Evolutionary conservation across 805 yeast genomes (phyloP).

Genomic region (Metschnikowia cubensis): DNA sequence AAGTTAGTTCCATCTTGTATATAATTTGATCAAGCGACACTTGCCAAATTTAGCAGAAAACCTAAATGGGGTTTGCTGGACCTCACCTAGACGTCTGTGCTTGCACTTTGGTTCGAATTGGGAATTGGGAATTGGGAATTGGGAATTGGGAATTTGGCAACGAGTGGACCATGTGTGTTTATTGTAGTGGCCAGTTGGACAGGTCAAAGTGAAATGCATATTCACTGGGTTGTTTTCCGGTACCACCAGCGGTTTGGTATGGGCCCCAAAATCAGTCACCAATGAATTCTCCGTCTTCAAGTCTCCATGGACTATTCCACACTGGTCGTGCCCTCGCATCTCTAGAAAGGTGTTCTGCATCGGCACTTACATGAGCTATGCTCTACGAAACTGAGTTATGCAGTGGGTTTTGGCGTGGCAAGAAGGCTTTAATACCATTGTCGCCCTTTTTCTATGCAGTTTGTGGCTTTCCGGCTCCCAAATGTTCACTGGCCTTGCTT

Average conservation of each 20-base stretch:
- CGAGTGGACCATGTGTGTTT: too few species aligned
- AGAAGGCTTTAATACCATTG: constrained; percentile 56
- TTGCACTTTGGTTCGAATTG: too few species aligned
- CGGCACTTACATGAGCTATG: constrained; percentile 32
- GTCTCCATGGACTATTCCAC: constrained; percentile 78
- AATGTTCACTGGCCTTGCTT: constrained; percentile 62
- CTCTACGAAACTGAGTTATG: constrained; percentile 26
- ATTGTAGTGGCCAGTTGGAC: constrained; percentile 73
- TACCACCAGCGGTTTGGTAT: constrained; percentile 70
- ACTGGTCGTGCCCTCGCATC: constrained; percentile 55
- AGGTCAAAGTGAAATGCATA: constrained; percentile 91
- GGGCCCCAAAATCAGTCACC: constrained; percentile 81
- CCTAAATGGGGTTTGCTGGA: too few species aligned
- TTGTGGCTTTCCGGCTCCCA: constrained; percentile 66
- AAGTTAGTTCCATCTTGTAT: too few species aligned
- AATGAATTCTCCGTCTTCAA: constrained; percentile 85
- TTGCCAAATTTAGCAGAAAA: too few species aligned
- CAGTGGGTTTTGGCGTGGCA: too few species aligned
- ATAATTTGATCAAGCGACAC: too few species aligned
- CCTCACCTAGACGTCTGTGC: too few species aligned
- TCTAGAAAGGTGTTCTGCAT: constrained; percentile 24
- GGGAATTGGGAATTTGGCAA: too few species aligned
- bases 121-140: too few species aligned
- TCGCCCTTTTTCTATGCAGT: constrained; percentile 61
- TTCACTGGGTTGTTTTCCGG: constrained; percentile 90